These are phyloP conservation scores for Pseudotsuga menziesii DNA, from an alignment of 75 land plant species.

Conservation along the genomic window DNA sequence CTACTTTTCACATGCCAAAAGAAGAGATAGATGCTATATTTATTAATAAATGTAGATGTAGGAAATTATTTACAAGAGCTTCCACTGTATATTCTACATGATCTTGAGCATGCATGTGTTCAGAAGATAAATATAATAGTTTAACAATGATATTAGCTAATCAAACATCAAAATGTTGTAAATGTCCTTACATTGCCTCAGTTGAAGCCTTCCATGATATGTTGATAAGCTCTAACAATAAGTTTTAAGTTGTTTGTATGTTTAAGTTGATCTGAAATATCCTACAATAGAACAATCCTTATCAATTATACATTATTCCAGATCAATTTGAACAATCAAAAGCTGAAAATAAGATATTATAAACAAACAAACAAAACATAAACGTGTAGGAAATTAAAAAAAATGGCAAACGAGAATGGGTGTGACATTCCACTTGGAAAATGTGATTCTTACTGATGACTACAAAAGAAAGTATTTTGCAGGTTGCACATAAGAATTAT, in stretches of 20 bases:
- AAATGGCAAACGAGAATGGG: too few species aligned
- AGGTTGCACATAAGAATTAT: too few species aligned
- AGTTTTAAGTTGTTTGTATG: slow-evolving; percentile 88
- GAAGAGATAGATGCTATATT: not conserved
- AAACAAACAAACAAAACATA: too few species aligned
- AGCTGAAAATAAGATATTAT: not conserved
- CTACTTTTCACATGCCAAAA: not conserved
- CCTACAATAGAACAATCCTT: slow-evolving; percentile 35
- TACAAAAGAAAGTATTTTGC: too few species aligned
- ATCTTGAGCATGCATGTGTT: too few species aligned
- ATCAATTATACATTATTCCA: not conserved
- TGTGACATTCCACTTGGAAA: not conserved
- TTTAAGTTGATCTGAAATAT: slow-evolving; percentile 92
- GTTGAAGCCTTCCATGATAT: slow-evolving; percentile 96
- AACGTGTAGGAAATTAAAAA: too few species aligned
- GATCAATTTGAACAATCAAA: not conserved
- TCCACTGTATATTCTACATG: too few species aligned
- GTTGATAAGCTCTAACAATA: slow-evolving; percentile 90
- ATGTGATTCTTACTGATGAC: too few species aligned
- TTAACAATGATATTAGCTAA: not conserved
- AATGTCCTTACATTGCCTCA: slow-evolving; percentile 81
- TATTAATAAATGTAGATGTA: too few species aligned
- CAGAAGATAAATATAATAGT: not conserved
- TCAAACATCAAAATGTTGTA: not conserved
- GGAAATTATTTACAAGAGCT: too few species aligned